Evolutionary conservation across 2,329 filamentous ascomycete genomes (phyloP).

Genomic region (Colletotrichum plurivorum): DNA sequence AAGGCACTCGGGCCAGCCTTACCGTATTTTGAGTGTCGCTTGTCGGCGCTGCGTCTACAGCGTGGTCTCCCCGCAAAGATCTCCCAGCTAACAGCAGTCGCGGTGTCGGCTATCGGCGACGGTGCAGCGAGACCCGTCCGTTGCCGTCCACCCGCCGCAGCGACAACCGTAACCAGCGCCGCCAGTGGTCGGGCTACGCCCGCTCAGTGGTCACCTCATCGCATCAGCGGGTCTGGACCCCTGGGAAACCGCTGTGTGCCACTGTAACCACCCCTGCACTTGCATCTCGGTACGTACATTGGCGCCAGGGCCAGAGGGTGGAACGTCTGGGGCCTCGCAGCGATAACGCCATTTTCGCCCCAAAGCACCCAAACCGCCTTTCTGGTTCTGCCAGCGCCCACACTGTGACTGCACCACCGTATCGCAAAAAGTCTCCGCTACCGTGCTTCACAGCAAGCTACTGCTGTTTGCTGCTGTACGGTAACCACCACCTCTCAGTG

Average conservation of each 20-base stretch:
- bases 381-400: slow-evolving; percentile 3
- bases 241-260: slow-evolving; percentile 22
- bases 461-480: no score
- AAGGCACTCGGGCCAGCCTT: slow-evolving; percentile 24
- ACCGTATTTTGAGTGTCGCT: slow-evolving; percentile 1
- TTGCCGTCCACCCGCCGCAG: slow-evolving; percentile 25
- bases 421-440: background rate
- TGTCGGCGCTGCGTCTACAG: slow-evolving; percentile 11
- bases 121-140: slow-evolving; percentile 39
- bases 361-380: slow-evolving; percentile 50
- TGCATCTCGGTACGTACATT: no score
- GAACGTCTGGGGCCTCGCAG: slow-evolving; percentile 39
- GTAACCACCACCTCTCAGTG: no score
- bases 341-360: slow-evolving; percentile 57
- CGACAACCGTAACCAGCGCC: slow-evolving; percentile 26
- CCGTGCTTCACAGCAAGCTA: no score
- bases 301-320: slow-evolving; percentile 4
- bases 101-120: slow-evolving; percentile 34
- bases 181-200: slow-evolving; percentile 1
- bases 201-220: slow-evolving; percentile 19
- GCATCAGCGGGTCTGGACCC: slow-evolving; percentile 25
- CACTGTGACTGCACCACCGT: background rate
- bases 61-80: slow-evolving; percentile 23
- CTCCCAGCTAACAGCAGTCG: background rate
- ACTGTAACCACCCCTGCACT: no score